Evolutionary conservation across 345 rosid genomes (phyloP), one percentile per base, ranked within the genome.

Genomic region (Citrus reticulata): DNA sequence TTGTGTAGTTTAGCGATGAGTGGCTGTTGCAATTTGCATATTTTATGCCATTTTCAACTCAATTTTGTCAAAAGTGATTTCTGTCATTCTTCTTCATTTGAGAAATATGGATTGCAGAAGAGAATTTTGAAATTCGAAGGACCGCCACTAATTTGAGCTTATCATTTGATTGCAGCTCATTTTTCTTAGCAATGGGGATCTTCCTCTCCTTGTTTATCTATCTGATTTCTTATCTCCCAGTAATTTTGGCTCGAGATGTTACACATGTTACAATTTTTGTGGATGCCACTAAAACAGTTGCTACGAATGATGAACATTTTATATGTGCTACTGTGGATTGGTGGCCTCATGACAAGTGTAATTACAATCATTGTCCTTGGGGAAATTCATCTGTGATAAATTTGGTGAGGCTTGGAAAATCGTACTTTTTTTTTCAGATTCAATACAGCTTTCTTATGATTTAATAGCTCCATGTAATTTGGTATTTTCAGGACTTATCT

Each of bases 281-380:
- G 58, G 87, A 94, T 73, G 98, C 94, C 68, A 82, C 86, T 39
- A 68, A 60, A 65, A 74, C 76, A 65, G 75, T 91, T 72, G 85
- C 94, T 7, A 86, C 87, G 79, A 94, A 89, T 39, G 98, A 96
- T 68, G 94, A 93, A 63, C 87, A 92, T 79, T 96, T 90, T 76
- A 76, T 96, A 20, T 96, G 99, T 80, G 98, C 98, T 39, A 96
- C 99, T 63, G 46, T 96, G 74, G 99, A 96, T 78, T 96, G 99
- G 99, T 96, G 99, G 99, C 99, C 99, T 77, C 98, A 90, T 83
- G 98, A 96, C 73, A 96, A 96, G 85, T 96, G 99, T 79, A 84
- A 94, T 86, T 96, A 96, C 84, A 67, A 92, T 39, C 93, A 90
- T 39, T 96, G 99, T 78, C 98, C 99, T 2, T 96, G 99, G 98